Evolutionary conservation across 164 flowering plant genomes (phyloP).

Genomic region (Macadamia integrifolia): DNA sequence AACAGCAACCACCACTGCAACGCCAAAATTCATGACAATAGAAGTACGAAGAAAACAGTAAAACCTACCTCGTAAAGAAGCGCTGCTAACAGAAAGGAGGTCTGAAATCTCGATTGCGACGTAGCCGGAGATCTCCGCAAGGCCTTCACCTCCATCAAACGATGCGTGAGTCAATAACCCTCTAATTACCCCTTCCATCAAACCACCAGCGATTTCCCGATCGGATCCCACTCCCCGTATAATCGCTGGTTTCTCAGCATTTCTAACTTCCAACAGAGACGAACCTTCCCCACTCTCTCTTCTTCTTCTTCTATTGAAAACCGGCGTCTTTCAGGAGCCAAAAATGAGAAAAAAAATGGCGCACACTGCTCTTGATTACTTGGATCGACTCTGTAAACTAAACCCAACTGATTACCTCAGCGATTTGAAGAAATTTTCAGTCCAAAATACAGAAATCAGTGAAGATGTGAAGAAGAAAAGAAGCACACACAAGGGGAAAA

Average conservation of each 20-base stretch:
- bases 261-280: slow-evolving; percentile 2
- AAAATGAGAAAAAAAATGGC: background rate
- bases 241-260: slow-evolving; percentile 31
- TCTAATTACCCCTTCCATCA: slow-evolving; percentile 39
- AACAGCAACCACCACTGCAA: background rate
- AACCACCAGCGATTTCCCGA: slow-evolving; percentile 39
- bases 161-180: slow-evolving; percentile 1
- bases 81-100: background rate
- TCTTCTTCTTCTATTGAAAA: background rate
- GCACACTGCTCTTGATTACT: background rate
- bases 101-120: slow-evolving; percentile 1
- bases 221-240: slow-evolving; percentile 26
- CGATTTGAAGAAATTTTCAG: background rate
- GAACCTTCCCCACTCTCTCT: background rate
- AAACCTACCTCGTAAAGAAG: slow-evolving; percentile 2
- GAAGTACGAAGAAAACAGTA: background rate
- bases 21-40: background rate
- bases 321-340: background rate
- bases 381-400: background rate
- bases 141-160: slow-evolving; percentile 49
- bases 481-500: too few species aligned
- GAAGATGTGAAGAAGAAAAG: too few species aligned
- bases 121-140: slow-evolving; percentile 23
- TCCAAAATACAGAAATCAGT: too few species aligned
- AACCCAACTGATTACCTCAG: background rate